These are phyloP conservation scores for Phylloporus scabripes DNA, from an alignment of 768 basidiomycete genomes.

Conservation along the genomic window DNA sequence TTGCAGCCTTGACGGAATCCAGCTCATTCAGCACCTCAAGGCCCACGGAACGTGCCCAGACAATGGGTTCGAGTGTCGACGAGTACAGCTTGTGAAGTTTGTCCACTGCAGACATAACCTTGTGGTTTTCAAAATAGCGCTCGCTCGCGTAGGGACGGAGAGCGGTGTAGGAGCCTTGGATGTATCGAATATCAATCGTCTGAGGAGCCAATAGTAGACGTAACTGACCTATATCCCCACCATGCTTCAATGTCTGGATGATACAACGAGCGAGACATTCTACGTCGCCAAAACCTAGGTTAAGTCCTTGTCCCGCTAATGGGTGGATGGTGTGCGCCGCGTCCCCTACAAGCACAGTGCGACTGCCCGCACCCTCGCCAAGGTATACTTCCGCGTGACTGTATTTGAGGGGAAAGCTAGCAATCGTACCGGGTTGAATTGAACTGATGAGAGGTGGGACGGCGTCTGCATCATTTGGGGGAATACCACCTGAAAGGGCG, in stretches of 20 bases:
- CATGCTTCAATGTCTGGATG: conserved; percentile 47
- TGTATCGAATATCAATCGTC: not conserved
- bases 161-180: conserved; percentile 64
- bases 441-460: conserved; percentile 72
- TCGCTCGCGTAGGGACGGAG: conserved; percentile 73
- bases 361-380: conserved; percentile 56
- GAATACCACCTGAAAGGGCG: conserved; percentile 41
- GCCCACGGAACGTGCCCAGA: conserved; percentile 85
- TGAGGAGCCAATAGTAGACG: not conserved
- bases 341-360: conserved; percentile 91
- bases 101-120: conserved; percentile 77
- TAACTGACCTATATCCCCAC: conserved; percentile 76
- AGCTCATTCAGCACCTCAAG: conserved; percentile 90
- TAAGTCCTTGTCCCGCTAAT: conserved; percentile 92
- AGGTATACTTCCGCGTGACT: conserved; percentile 85
- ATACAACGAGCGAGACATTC: conserved; percentile 66
- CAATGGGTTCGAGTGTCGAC: conserved; percentile 57
- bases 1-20: conserved; percentile 68
- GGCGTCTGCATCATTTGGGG: conserved; percentile 52
- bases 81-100: conserved; percentile 87
- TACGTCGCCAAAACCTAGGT: conserved; percentile 88
- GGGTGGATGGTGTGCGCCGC: conserved; percentile 95
- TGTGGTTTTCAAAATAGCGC: conserved; percentile 84
- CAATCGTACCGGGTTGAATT: conserved; percentile 67
- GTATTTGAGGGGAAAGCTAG: conserved; percentile 86